phyloP scores from a whole-genome alignment of 1,284 basidiomycete genomes.

The Fomitopsis pinicola region DNA sequence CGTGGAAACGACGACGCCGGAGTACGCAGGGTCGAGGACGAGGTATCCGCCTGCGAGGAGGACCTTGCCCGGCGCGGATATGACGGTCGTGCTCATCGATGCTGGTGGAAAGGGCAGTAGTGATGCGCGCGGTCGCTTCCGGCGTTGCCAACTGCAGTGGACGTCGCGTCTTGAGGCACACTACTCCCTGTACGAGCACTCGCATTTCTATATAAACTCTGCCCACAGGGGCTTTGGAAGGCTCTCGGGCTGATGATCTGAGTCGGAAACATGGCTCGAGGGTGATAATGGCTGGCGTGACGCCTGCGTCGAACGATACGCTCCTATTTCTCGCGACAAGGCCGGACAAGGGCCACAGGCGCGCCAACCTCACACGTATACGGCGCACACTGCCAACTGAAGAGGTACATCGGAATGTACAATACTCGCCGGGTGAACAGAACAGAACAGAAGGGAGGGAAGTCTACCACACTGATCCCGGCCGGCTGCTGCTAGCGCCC shows the following conservation, averaged over 20 bases:
- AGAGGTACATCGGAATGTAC: neutral
- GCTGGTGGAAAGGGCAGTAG: neutral
- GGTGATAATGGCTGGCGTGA: conserved; percentile 1
- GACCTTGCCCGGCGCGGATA: conserved; percentile 95
- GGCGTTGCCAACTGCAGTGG: neutral
- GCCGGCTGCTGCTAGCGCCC: conserved; percentile 29
- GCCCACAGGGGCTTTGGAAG: no score
- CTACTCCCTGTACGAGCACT: neutral
- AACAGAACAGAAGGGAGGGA: neutral
- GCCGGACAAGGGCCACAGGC: neutral
- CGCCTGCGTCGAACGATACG: neutral
- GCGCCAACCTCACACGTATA: neutral
- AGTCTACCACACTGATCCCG: neutral
- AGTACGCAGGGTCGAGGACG: conserved; percentile 81
- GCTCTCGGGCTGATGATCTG: neutral
- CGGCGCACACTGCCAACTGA: neutral
- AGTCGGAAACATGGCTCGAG: neutral
- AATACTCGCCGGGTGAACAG: neutral
- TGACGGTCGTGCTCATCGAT: conserved; percentile 51
- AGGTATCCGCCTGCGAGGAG: conserved; percentile 93
- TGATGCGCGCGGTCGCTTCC: neutral
- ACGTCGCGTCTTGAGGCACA: neutral
- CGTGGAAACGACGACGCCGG: conserved; percentile 86
- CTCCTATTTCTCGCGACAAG: conserved; percentile 2
- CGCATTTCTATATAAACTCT: neutral